Percentiles rank a stretch among this genome's conserved stretches.
These are phyloP conservation scores for Tuber indicum DNA, from an alignment of 495 filamentous ascomycete genomes.

Conservation along the genomic window DNA sequence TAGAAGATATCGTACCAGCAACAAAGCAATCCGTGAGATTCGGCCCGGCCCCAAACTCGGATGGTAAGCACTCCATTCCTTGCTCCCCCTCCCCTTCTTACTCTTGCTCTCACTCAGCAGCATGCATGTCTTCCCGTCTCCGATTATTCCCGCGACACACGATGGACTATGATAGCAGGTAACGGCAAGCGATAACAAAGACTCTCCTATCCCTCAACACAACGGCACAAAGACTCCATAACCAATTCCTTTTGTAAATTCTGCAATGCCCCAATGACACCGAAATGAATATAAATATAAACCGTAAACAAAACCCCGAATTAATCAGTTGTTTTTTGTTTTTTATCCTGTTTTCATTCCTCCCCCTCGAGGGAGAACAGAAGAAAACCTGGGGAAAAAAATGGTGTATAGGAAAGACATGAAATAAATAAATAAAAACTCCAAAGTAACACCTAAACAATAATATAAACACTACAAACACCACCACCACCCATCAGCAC, in stretches of 20 bases:
- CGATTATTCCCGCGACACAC: background rate
- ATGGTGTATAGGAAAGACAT: background rate
- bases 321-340: background rate
- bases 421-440: background rate
- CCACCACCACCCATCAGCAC: background rate
- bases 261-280: background rate
- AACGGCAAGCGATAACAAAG: background rate
- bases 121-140: background rate
- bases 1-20: background rate
- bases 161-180: background rate
- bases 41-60: background rate
- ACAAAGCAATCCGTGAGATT: background rate
- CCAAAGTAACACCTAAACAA: slow-evolving; percentile 2
- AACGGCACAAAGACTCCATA: background rate
- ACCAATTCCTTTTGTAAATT: background rate
- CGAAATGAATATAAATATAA: background rate
- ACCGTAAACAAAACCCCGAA: background rate
- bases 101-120: background rate
- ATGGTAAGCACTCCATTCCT: background rate
- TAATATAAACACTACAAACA: background rate
- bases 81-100: background rate
- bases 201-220: background rate
- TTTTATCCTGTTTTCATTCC: background rate
- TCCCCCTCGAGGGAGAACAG: background rate
- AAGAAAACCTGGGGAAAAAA: background rate